A percentile compares a stretch with the other conserved stretches of the same genome.
Evolutionary conservation across 202 grass and related monocot genomes (phyloP).

Genomic region (Sporobolus alterniflorus): DNA sequence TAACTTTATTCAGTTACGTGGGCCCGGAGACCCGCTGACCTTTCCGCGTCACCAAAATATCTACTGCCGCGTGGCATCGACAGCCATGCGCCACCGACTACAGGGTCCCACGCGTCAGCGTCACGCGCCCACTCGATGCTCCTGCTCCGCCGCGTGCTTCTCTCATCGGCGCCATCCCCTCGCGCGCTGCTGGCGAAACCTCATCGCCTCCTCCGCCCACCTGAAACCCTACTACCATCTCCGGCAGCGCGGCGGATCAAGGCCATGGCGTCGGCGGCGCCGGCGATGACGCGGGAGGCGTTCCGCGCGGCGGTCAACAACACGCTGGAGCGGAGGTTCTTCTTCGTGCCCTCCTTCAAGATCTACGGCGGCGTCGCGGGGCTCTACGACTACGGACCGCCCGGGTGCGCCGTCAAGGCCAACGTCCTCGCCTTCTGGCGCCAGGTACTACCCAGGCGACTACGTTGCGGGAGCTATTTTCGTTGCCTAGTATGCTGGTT

Average conservation of each 20-base stretch:
- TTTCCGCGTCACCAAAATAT: not conserved
- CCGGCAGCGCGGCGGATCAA: conserved; percentile 14
- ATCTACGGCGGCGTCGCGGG: conserved; percentile 85
- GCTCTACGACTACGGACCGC: conserved; percentile 81
- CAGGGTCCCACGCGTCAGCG: conserved; percentile 34
- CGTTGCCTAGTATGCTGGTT: not conserved
- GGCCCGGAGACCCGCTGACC: not conserved
- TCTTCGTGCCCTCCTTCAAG: conserved; percentile 83
- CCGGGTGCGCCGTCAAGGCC: conserved; percentile 74
- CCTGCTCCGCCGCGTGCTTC: conserved; percentile 21
- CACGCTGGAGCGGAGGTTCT: conserved; percentile 78
- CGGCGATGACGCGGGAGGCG: conserved; percentile 27
- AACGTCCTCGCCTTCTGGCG: conserved; percentile 82
- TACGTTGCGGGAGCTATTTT: not conserved
- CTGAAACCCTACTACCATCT: conserved; percentile 27
- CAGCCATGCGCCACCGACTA: not conserved
- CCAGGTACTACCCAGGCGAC: conserved; percentile 47
- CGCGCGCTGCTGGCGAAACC: conserved; percentile 48
- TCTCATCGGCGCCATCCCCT: conserved; percentile 13
- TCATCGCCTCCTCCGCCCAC: conserved; percentile 2
- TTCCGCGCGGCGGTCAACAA: conserved; percentile 47
- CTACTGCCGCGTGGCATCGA: not conserved
- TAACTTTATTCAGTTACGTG: not conserved
- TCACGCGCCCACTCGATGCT: not conserved
- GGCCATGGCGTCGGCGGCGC: conserved; percentile 12